Evolutionary conservation across 805 yeast genomes (phyloP), one percentile per base, ranked within the genome.

Genomic region (Phaffomyces opuntiae): DNA sequence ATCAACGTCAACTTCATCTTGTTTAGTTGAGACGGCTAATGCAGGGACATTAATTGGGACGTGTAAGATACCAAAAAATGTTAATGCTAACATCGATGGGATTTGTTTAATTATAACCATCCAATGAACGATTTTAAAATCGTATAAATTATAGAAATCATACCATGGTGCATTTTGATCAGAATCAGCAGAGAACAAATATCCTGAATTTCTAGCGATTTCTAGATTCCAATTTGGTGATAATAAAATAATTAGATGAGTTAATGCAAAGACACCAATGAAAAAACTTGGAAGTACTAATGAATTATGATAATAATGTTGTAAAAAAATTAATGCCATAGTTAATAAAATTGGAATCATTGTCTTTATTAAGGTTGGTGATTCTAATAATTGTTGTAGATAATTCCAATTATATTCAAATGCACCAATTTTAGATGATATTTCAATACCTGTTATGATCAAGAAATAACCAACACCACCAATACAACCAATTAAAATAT

Each of bases 1-100:
- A 63, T 93, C 96, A 36, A 93, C 96, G 61, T 90, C 95, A 53
- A 86, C 78, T 39, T 73, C 67, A 63, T 86, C 93, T 75, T 86
- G 83, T 4, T 87, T 87, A 1, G 87, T 76, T 7, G 96, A 84
- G 16, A 90, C 93, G 0, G 98, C 97, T 40, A 93, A 72, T 0
- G 99, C 98, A 1, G 99, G 99, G 13, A 93, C 97, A 61, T 93
- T 93, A 49, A 93, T 93, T 5, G 99, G 99, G 11, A 93, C 99
- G 57, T 93, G 99, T 45, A 93, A 68, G 36, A 93, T 84, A 12
- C 99, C 99, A 59, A 93, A 93, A 61, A 93, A 93, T 0, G 98
- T 90, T 52, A 93, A 70, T 0, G 99, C 99, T 45, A 91, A 67
- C 96, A 93, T 93, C 3, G 95, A 84, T 7, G 99, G 99, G 17